Base-by-base conservation (phyloP, 1,284 basidiomycete species). In the Sporisorium sorghi region DNA sequence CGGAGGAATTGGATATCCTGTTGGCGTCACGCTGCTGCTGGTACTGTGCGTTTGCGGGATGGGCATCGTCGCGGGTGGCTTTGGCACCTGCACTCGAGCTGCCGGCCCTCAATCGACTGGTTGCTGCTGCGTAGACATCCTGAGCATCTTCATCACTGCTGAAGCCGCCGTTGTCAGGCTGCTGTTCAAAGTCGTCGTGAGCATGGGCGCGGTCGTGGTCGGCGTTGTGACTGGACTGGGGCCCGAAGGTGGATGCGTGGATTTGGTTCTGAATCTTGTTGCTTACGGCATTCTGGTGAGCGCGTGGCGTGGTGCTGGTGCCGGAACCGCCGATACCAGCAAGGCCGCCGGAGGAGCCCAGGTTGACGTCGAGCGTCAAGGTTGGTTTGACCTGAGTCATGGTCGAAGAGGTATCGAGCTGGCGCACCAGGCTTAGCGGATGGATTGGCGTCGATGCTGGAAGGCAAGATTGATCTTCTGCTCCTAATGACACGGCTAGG, bases 331-430 rank as follows among this genome's bases (percentile, higher is more conserved):
- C 72, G 57, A 74, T 54, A 59, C 57, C 61, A 15, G 46, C 57
- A 33, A 65, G 55, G 42, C 44, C 60, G 42, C 44, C 60, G 23
- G 58, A 64, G 17, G 66, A 37, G 30, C 60, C 77, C 26, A 77
- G 50, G 44, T 65, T 77, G 72, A 80, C 75, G 61, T 80, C 77
- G 56, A 80, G 77, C 33, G 79, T 79, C 61, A 80, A 68, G 19
- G 60, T 52, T 0, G 79, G 79, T 54, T 77, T 71, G 33, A 71
- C 73, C 56, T 77, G 75, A 4, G 79, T 71, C 79, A 80, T 80
- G 58, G 3, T 60, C 35, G 26, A 10, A 17, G n/a, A 47, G 17
- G 11, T 28, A 24, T 19, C 28, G 46, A 30, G 46, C 26, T 40
- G 19, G n/a, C n/a, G n/a, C 14, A 19, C 1, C 15, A 19, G 46